phyloP scores from a whole-genome alignment of 768 basidiomycete species.

The Dioszegia crocea region DNA sequence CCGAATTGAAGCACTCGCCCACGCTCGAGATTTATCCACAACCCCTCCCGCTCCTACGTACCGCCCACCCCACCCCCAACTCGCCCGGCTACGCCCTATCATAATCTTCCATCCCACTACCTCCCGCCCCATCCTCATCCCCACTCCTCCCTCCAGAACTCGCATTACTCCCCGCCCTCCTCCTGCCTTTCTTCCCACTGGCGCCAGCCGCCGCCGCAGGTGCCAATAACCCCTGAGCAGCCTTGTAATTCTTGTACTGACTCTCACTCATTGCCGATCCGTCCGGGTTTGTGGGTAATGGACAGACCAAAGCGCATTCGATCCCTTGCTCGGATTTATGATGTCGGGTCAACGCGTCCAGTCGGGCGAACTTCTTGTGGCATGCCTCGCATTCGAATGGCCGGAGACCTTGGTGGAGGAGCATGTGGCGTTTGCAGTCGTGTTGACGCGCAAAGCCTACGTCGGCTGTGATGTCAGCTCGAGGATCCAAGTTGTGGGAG shows the following conservation, averaged over 20 bases:
- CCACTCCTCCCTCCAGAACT: slow-evolving; percentile 16
- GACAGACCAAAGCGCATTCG: slow-evolving; percentile 61
- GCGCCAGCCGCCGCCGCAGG: neutral
- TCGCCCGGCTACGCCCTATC: slow-evolving; percentile 14
- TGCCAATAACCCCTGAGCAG: neutral
- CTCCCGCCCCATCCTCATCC: slow-evolving; percentile 21
- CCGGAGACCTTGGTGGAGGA: slow-evolving; percentile 84
- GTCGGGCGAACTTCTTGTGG: slow-evolving; percentile 83
- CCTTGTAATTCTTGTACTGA: slow-evolving; percentile 43
- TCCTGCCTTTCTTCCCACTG: slow-evolving; percentile 5
- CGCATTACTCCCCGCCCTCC: slow-evolving; percentile 11
- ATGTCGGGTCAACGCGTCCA: slow-evolving; percentile 93
- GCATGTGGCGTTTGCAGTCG: slow-evolving; percentile 94
- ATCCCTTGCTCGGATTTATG: slow-evolving; percentile 81
- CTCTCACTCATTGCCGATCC: slow-evolving; percentile 46
- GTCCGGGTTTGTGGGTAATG: slow-evolving; percentile 49
- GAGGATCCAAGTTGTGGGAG: too few relatives aligned
- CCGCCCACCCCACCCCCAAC: neutral
- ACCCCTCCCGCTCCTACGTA: too few relatives aligned
- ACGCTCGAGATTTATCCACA: too few relatives aligned
- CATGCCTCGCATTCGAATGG: slow-evolving; percentile 93
- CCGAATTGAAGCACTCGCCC: too few relatives aligned
- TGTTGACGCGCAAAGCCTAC: slow-evolving; percentile 84
- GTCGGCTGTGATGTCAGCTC: slow-evolving; percentile 14
- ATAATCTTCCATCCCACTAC: slow-evolving; percentile 43